Evolutionary conservation across 441 rosid species (phyloP).

Genomic region (Euphorbia corollata): DNA sequence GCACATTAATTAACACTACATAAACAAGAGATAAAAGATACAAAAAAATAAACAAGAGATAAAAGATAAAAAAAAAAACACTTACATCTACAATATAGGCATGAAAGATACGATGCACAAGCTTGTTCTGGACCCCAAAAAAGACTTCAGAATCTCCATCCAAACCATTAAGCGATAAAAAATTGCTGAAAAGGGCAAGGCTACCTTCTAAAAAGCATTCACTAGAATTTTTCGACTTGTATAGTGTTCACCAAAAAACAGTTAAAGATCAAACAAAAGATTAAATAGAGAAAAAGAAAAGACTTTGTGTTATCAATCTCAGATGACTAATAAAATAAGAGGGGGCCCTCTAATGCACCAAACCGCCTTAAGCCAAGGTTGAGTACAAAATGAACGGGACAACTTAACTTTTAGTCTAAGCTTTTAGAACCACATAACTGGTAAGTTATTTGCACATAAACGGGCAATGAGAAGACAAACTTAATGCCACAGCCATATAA

Average conservation of each 20-base stretch:
- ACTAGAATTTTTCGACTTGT: background rate
- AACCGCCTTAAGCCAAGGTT: background rate
- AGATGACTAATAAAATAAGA: background rate
- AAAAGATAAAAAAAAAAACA: too few relatives aligned
- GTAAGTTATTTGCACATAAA: background rate
- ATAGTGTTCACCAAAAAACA: background rate
- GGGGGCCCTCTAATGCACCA: background rate
- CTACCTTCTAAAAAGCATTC: background rate
- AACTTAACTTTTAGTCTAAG: background rate
- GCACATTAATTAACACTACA: background rate
- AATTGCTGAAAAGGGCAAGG: background rate
- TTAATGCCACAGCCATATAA: background rate
- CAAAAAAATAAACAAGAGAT: too few relatives aligned
- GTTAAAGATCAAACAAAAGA: background rate
- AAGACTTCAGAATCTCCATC: background rate
- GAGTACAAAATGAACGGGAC: background rate
- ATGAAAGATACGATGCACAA: background rate
- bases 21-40: too few relatives aligned
- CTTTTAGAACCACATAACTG: background rate
- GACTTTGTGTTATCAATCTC: background rate
- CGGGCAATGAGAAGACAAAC: background rate
- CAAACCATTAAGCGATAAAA: background rate
- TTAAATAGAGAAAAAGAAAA: constrained; percentile 1
- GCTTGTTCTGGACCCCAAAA: background rate
- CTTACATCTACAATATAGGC: background rate